These are phyloP conservation scores for Dalbergia cultrata DNA, from an alignment of 306 rosid genomes.

Conservation along the genomic window DNA sequence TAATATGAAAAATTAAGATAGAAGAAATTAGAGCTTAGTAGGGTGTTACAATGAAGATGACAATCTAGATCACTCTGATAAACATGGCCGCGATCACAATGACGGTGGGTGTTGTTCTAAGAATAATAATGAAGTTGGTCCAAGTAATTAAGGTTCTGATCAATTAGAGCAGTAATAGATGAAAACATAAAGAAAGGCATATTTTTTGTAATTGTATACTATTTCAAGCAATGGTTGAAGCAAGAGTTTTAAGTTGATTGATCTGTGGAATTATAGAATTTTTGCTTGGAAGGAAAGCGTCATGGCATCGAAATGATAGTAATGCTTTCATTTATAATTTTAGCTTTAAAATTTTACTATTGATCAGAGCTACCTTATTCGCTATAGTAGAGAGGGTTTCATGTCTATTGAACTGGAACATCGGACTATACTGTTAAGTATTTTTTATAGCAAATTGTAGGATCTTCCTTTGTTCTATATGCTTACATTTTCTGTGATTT, in stretches of 20 bases:
- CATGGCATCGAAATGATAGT: background rate
- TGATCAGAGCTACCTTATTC: background rate
- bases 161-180: slow-evolving; percentile 11
- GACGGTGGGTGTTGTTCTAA: slow-evolving; percentile 58
- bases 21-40: too few species aligned
- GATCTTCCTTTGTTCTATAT: background rate
- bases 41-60: too few species aligned
- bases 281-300: slow-evolving; percentile 7
- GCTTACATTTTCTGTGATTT: background rate
- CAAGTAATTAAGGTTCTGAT: slow-evolving; percentile 53
- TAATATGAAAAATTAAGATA: too few species aligned
- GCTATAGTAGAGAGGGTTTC: background rate
- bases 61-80: slow-evolving; percentile 34
- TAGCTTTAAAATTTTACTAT: background rate
- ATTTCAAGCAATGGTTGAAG: slow-evolving; percentile 4
- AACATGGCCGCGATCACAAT: slow-evolving; percentile 44
- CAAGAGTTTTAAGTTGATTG: slow-evolving; percentile 13
- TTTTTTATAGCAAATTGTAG: background rate
- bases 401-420: background rate
- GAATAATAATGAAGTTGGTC: slow-evolving; percentile 55
- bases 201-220: slow-evolving; percentile 22
- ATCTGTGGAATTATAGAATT: slow-evolving; percentile 1
- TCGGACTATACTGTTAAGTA: background rate
- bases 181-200: background rate
- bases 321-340: background rate